Evolutionary conservation across 2,329 filamentous ascomycete genomes (phyloP).

Genomic region (Biscogniauxia mediterranea): DNA sequence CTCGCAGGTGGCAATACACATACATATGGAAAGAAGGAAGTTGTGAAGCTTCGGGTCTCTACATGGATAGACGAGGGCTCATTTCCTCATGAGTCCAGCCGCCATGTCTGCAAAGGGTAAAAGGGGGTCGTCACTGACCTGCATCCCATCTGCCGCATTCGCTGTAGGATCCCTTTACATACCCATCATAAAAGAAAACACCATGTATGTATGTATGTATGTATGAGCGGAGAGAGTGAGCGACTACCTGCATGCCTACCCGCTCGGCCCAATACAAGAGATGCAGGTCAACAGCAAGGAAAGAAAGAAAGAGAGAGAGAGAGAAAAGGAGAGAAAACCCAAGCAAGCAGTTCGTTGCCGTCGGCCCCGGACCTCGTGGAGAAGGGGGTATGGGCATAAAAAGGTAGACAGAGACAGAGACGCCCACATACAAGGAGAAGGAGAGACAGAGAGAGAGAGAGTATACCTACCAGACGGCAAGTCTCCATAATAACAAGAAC

Average conservation of each 20-base stretch:
- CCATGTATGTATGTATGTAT: background rate
- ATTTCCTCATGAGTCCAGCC: background rate
- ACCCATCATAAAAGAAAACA: background rate
- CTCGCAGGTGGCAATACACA: background rate
- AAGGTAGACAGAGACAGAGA: background rate
- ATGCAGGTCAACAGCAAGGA: conserved; percentile 14
- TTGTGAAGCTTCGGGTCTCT: background rate
- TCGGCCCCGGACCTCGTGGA: background rate
- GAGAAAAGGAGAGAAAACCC: background rate
- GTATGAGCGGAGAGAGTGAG: conserved; percentile 9
- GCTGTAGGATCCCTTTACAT: background rate
- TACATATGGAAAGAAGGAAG: background rate
- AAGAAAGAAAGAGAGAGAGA: too few species aligned
- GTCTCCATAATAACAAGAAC: background rate
- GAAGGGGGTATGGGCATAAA: background rate
- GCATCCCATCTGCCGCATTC: background rate
- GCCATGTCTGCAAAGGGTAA: background rate
- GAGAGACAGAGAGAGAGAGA: background rate
- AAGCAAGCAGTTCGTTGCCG: background rate
- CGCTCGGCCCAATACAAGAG: conserved; percentile 7
- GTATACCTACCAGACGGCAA: background rate
- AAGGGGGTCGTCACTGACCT: background rate
- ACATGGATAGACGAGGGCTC: background rate
- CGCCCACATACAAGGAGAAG: too few species aligned
- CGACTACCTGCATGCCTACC: conserved; percentile 14